Conservation (phyloP, 371 early-diverging fungal species). For the Nosema bombycis region DNA sequence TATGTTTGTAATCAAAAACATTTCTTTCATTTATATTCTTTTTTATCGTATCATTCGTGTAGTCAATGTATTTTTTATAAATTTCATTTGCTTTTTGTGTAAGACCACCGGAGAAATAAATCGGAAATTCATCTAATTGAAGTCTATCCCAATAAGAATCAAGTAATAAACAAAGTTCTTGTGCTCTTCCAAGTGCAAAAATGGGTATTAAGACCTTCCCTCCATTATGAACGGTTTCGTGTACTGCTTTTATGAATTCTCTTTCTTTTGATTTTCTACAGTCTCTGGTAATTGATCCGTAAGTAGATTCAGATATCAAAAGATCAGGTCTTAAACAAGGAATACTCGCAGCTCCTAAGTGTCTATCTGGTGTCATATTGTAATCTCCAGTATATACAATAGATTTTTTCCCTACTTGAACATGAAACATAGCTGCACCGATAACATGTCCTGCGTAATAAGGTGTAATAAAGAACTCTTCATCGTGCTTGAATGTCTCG, state of each 20-base stretch:
- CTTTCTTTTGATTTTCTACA: conserved; percentile 80
- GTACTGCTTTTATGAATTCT: conserved; percentile 79
- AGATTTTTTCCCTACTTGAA: conserved; percentile 67
- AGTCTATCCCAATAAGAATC: conserved; percentile 88
- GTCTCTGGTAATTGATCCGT: conserved; percentile 83
- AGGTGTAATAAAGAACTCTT: conserved; percentile 68
- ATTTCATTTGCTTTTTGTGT: conserved; percentile 82
- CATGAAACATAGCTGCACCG: conserved; percentile 91
- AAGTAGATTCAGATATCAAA: conserved; percentile 85
- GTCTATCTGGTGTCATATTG: conserved; percentile 89
- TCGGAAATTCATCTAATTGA: conserved; percentile 72
- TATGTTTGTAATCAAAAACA: conserved; percentile 84
- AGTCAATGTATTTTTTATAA: conserved; percentile 81
- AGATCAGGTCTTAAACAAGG: conserved; percentile 77
- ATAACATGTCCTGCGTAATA: conserved; percentile 93
- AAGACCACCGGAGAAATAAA: conserved; percentile 83
- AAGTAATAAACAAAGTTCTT: conserved; percentile 82
- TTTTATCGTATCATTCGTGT: conserved; percentile 85
- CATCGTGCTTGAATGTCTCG: conserved; percentile 61
- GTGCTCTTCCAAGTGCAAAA: conserved; percentile 87
- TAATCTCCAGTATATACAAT: conserved; percentile 91
- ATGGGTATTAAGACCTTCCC: conserved; percentile 88
- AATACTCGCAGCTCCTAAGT: conserved; percentile 83
- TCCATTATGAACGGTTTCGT: conserved; percentile 73
- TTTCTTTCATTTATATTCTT: conserved; percentile 72